Conservation (phyloP, 768 basidiomycete species). For the Psilocybe sp. region DNA sequence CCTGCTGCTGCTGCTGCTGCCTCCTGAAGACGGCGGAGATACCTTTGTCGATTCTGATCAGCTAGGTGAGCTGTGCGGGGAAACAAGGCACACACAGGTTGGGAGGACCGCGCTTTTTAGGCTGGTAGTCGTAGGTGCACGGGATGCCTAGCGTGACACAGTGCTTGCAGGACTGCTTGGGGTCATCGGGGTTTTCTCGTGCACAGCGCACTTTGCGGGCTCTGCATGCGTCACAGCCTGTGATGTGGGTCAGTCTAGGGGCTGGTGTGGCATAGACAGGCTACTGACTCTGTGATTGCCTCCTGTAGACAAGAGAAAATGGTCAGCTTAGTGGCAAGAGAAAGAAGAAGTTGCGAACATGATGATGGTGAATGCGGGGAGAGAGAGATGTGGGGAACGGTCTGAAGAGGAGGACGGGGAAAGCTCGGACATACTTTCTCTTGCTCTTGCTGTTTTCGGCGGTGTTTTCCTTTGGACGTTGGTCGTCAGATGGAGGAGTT, state of each 20-base stretch:
- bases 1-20: constrained; percentile 63
- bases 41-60: constrained; percentile 38
- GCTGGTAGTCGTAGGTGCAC: constrained; percentile 91
- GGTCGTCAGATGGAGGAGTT: constrained; percentile 66
- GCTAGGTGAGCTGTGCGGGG: background rate
- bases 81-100: constrained; percentile 62
- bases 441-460: constrained; percentile 74
- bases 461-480: constrained; percentile 47
- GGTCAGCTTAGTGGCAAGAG: constrained; percentile 28
- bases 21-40: constrained; percentile 78
- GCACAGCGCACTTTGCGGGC: constrained; percentile 86
- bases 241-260: constrained; percentile 14
- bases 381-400: constrained; percentile 38
- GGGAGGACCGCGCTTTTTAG: constrained; percentile 90
- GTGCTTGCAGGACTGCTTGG: constrained; percentile 82
- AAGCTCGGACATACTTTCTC: constrained; percentile 76
- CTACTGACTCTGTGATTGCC: constrained; percentile 79
- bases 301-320: constrained; percentile 42
- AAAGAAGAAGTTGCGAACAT: constrained; percentile 18
- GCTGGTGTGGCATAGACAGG: background rate
- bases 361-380: constrained; percentile 22
- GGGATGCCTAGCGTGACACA: constrained; percentile 78
- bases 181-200: constrained; percentile 74
- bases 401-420: constrained; percentile 47
- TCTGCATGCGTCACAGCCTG: constrained; percentile 85